Evolutionary conservation across 495 filamentous ascomycete genomes (phyloP), one percentile per base, ranked within the genome.

Genomic region (Podospora tetraspora): DNA sequence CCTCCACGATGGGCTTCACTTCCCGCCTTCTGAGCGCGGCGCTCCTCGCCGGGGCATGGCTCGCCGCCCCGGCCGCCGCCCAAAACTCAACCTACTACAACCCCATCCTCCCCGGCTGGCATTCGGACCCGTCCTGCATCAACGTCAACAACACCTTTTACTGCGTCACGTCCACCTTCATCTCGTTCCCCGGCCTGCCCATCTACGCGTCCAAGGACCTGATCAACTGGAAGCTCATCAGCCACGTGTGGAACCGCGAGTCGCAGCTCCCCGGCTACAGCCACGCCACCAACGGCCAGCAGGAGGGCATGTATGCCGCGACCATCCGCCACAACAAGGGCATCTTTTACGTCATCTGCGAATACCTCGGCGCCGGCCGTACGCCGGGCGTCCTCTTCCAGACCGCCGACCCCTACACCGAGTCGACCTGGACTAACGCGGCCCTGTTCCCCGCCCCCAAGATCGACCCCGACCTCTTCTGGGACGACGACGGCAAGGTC

Each of bases 401-500:
- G 61, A 70, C 77, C 7, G 57, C 66, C n/a, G 62, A 79, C 59
- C 74, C 77, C 22, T 76, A 74, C 57, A 62, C 67, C 66, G 72
- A 79, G 43, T 30, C 66, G 3, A 61, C 70, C 2, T 83, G 82
- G 81, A 74, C 75, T 43, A 75, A 82, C 68, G 74, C 81, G 4
- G 70, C 83, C 1, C 71, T 70, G 24, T 82, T 81, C 70, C 22
- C 57, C 11, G 62, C 76, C 19, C 67, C 64, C 13, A 75, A 73
- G 57, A 80, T 80, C 67, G 81, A 84, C 68, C 76, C 82, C 6
- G 74, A 75, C 62, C 71, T 80, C 3, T 84, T 82, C 73, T 86
- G 79, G 78, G 80, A 84, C 69, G 78, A 80, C 34, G 76, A 84
- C 65, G 80, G 81, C 19, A 77, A 72, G 24, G 69, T 69, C 5